Base-by-base conservation (phyloP, 345 rosid species). In the Moringa oleifera region DNA sequence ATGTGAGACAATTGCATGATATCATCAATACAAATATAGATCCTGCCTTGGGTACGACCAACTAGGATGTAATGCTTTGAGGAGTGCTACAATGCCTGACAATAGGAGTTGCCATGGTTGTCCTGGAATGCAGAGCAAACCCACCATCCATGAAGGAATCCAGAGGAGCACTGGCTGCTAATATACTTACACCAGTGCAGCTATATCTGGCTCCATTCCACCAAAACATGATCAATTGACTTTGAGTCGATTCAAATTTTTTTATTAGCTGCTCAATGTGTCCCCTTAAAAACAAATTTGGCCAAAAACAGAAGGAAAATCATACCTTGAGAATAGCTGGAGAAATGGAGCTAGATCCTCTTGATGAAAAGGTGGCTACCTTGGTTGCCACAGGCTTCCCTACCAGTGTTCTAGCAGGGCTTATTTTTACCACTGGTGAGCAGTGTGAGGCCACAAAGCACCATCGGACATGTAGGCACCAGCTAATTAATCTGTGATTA, bases 341-440 rank as follows among this genome's bases (percentile, higher is more conserved):
- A 53, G 84, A 73, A 17, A 85, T 53, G 6, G 88, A 80, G 47
- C 76, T 85, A 20, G 90, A 87, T 28, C 90, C 85, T 78, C 87
- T 73, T 4, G 83, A 76, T 24, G 87, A 75, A 61, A 82, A 82
- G 23, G 50, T 46, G 20, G 87, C 59, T 25, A 79, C 71, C 23
- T 73, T 75, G 20, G 82, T 55, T 49, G 77, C 56, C 0, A 75
- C 54, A 18, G 81, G 80, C 10, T 56, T 71, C 15, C 79, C 75
- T 6, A 70, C 53, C 4, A 66, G 51, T 62, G 75, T 75, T 66
- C 16, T 70, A 7, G 77, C 61, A 56, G 52, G 53, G 18, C 72
- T 70, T 28, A 75, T n/a, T 41, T 67, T 66, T 0, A 66, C 79
- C 0, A 4, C 13, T n/a, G 72, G 69, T 20, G 52, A 58, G 31